Percentiles rank a stretch among this genome's conserved stretches.
Evolutionary conservation across 331 rosid species (phyloP).

Genomic region (Malus hybrid): DNA sequence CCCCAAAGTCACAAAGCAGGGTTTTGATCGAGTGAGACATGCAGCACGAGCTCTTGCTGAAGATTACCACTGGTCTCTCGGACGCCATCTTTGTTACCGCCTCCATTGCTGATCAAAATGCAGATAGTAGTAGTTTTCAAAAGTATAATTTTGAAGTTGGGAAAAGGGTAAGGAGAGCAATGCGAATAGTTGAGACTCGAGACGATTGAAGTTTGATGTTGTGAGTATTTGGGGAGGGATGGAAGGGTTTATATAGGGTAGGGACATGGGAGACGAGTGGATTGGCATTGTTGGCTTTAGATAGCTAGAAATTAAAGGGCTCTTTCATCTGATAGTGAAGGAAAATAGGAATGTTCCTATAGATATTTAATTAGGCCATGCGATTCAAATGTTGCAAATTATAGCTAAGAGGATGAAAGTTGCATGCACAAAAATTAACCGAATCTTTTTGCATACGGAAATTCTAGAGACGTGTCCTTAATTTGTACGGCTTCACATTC

Average conservation of each 20-base stretch:
- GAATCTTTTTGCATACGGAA: constrained; percentile 44
- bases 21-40: constrained; percentile 76
- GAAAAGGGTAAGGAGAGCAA: not conserved
- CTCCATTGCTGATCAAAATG: constrained; percentile 41
- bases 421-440: constrained; percentile 1
- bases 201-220: constrained; percentile 6
- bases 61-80: constrained; percentile 83
- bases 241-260: constrained; percentile 36
- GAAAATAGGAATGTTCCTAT: constrained; percentile 23
- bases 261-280: constrained; percentile 20
- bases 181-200: not conserved
- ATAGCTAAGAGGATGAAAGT: not conserved
- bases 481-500: constrained; percentile 42
- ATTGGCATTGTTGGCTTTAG: constrained; percentile 9
- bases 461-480: constrained; percentile 20
- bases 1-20: constrained; percentile 70
- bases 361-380: not conserved
- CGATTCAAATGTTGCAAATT: not conserved
- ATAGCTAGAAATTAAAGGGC: no score
- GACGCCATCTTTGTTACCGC: constrained; percentile 59
- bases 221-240: not conserved
- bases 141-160: not conserved
- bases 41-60: constrained; percentile 87
- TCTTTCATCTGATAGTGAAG: constrained; percentile 4
- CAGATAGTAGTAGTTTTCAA: not conserved